Percentiles rank a stretch among this genome's conserved stretches.
Evolutionary conservation across 2,329 filamentous ascomycete genomes (phyloP).

Genomic region (Trematosphaeria pertusa): DNA sequence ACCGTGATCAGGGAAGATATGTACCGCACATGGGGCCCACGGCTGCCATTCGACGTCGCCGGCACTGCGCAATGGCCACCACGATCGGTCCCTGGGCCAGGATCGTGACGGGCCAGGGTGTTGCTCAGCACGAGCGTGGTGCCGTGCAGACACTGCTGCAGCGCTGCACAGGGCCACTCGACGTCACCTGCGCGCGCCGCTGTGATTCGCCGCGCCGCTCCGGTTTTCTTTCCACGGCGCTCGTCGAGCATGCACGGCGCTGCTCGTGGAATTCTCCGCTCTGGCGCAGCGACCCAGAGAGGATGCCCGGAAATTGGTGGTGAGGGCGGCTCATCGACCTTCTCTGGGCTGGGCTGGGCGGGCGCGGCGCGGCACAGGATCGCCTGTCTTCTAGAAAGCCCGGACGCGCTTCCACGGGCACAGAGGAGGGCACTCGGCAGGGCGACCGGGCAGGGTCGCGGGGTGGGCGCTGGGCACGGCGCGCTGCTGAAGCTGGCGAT

Average conservation of each 20-base stretch:
- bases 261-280: conserved; percentile 8
- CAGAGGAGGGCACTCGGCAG: neutral
- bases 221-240: neutral
- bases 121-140: conserved; percentile 5
- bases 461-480: neutral
- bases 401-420: neutral
- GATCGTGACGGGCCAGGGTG: neutral
- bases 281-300: neutral
- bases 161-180: neutral
- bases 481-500: neutral
- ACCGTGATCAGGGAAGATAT: neutral
- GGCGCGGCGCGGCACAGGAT: too few species aligned
- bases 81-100: neutral
- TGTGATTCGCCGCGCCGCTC: conserved; percentile 10
- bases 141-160: conserved; percentile 4
- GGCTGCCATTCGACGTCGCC: neutral
- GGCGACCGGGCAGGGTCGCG: neutral
- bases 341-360: too few species aligned
- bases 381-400: neutral
- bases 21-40: neutral
- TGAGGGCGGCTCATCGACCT: neutral
- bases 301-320: neutral
- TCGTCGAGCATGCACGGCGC: neutral
- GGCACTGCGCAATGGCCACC: neutral
- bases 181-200: conserved; percentile 7